Conservation (phyloP, 2,329 filamentous ascomycete species). For the Pestalotiopsis sp. region DNA sequence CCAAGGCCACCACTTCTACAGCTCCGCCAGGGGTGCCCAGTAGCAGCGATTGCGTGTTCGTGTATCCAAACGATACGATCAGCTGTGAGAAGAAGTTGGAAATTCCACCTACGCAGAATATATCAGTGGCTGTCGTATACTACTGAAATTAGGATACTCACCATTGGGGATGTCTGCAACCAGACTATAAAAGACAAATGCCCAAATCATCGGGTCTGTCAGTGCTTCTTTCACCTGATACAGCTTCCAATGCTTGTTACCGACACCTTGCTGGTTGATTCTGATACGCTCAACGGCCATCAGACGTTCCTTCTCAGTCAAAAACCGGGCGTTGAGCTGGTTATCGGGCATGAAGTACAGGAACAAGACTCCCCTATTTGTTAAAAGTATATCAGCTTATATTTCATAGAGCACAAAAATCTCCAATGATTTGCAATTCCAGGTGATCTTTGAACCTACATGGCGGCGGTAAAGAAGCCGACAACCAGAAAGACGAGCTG, state of each 20-base stretch:
- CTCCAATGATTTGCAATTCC: not conserved
- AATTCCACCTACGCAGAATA: constrained; percentile 22
- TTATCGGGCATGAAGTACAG: constrained; percentile 47
- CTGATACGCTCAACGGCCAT: constrained; percentile 54
- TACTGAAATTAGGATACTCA: constrained; percentile 14
- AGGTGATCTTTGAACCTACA: constrained; percentile 22
- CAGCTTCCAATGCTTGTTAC: constrained; percentile 66
- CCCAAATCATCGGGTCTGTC: constrained; percentile 37
- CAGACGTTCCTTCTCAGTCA: constrained; percentile 60
- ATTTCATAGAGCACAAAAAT: not conserved
- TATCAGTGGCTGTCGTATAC: not conserved
- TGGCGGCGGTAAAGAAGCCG: constrained; percentile 48
- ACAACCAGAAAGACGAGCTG: constrained; percentile 61
- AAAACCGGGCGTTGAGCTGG: constrained; percentile 38
- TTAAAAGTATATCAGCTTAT: not conserved
- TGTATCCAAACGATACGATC: constrained; percentile 61
- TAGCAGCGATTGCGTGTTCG: constrained; percentile 60
- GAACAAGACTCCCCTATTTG: constrained; percentile 41
- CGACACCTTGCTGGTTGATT: constrained; percentile 66
- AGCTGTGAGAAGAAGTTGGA: constrained; percentile 42
- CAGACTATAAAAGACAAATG: constrained; percentile 33
- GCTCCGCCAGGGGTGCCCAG: constrained; percentile 66
- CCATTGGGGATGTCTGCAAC: constrained; percentile 38
- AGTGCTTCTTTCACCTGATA: constrained; percentile 53
- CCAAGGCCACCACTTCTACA: constrained; percentile 60